A percentile compares a stretch with the other conserved stretches of the same genome.
phyloP scores from a whole-genome alignment of 2,329 filamentous ascomycete genomes.

The Chaetomium olivaceum region DNA sequence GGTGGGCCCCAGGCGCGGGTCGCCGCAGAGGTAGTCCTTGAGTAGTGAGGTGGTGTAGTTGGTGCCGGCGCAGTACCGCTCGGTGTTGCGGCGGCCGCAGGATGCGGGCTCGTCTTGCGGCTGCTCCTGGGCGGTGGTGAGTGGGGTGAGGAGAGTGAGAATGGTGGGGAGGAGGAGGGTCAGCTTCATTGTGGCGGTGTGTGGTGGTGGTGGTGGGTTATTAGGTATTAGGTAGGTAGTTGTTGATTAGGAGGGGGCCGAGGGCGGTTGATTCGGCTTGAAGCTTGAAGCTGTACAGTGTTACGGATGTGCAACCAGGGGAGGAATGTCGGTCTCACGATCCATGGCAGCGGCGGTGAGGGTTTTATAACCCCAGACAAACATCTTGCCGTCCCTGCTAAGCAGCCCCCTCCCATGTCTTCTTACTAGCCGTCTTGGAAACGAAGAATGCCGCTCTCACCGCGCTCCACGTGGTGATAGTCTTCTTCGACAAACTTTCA shows the following conservation, averaged over 20 bases:
- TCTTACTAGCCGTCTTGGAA: too few relatives aligned
- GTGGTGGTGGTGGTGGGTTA: not conserved
- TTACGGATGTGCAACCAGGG: not conserved
- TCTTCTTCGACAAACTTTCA: not conserved
- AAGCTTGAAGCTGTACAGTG: not conserved
- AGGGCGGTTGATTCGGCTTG: not conserved
- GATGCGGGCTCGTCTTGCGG: too few relatives aligned
- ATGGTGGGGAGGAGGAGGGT: constrained; percentile 6
- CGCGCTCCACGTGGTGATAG: not conserved
- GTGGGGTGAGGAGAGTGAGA: constrained; percentile 4
- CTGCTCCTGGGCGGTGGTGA: not conserved
- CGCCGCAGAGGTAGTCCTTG: constrained; percentile 41
- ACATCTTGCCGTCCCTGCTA: not conserved
- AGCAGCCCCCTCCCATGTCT: too few relatives aligned
- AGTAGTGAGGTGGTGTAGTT: constrained; percentile 32
- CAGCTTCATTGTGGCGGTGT: constrained; percentile 18
- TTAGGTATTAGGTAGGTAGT: too few relatives aligned
- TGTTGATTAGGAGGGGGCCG: not conserved
- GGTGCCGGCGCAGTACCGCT: constrained; percentile 39
- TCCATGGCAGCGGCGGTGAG: not conserved
- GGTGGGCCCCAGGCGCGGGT: constrained; percentile 42
- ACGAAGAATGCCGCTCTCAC: not conserved
- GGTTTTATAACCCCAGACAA: not conserved
- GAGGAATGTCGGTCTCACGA: not conserved
- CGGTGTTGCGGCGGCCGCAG: constrained; percentile 17